Percentiles rank a stretch among this genome's conserved stretches.
Evolutionary conservation across 2,329 filamentous ascomycete species (phyloP).

Genomic region (Sporothrix pseudoabietina): DNA sequence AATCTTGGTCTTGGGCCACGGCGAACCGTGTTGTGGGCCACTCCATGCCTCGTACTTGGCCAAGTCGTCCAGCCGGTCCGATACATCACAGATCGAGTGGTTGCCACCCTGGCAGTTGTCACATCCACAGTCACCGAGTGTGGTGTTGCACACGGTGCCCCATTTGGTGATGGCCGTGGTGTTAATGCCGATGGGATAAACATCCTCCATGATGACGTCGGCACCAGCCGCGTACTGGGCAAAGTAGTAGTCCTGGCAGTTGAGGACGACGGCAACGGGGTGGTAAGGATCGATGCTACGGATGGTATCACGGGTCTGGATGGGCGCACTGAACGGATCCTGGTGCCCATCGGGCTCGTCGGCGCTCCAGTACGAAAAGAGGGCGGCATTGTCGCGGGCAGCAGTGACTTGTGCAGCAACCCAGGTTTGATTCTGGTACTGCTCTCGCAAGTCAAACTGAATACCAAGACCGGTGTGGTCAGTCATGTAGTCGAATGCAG

Average conservation of each 20-base stretch:
- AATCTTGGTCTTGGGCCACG: constrained; percentile 48
- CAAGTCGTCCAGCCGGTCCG: constrained; percentile 44
- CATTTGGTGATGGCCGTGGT: constrained; percentile 56
- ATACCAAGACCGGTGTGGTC: constrained; percentile 43
- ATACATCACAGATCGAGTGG: constrained; percentile 54
- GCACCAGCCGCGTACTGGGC: constrained; percentile 52
- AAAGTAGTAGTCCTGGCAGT: constrained; percentile 65
- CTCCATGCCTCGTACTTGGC: constrained; percentile 46
- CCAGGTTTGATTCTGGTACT: constrained; percentile 49
- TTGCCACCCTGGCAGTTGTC: constrained; percentile 60
- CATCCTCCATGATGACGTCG: constrained; percentile 62
- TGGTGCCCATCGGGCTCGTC: constrained; percentile 60
- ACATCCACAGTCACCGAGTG: constrained; percentile 65
- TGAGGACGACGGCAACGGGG: constrained; percentile 60
- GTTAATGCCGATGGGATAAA: constrained; percentile 62
- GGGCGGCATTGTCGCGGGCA: constrained; percentile 45
- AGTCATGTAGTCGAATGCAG: constrained; percentile 47
- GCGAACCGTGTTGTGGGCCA: constrained; percentile 36
- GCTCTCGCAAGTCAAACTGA: constrained; percentile 51
- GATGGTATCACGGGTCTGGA: constrained; percentile 49
- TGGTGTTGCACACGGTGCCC: constrained; percentile 59
- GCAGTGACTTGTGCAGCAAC: constrained; percentile 45
- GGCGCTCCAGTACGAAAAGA: constrained; percentile 51
- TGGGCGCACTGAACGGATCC: constrained; percentile 54
- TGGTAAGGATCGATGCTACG: constrained; percentile 61